Base-by-base conservation (phyloP, 345 rosid genomes). In the Pseudoturritis turrita region DNA sequence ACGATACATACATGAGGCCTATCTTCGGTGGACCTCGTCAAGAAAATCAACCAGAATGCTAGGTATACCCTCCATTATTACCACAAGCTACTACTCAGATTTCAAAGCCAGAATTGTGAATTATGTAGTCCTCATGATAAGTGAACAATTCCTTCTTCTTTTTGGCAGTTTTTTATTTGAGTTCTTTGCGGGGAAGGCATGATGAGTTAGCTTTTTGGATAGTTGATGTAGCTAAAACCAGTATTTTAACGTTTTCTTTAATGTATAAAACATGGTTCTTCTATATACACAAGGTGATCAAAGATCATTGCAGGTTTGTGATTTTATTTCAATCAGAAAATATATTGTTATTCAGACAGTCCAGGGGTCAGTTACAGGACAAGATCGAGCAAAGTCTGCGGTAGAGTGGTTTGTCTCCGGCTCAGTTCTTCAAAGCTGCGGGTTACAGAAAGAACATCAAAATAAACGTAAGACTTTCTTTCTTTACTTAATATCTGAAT, bases 1-100 rank as follows among this genome's bases (percentile, higher is more conserved):
- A 94, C 5, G 84, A 94, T 63, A 70, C 75, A 12, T 89, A 89
- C 78, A 90, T 94, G 98, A 87, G 96, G 67, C 98, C 98, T 11
- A 45, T 86, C 39, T 94, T 94, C 3, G 97, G 97, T 15, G 97
- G 95, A 58, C 86, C 97, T 54, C 59, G 10, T 46, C 70, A 5
- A 55, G 68, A 59, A 62, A 23, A 26, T 69, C 81, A 9, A 35
- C 67, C 80, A 11, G 81, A 79, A 55, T 85, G 92, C 80, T 84
- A 84, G 79, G 72, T 36, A 43, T 8, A 17, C 7, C 19, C 11
- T 62, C 15, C 14, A 19, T 47, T 23, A 21, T 6, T 65, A 26
- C 54, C 8, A 15, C 36, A 29, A 50, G 12, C 17, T 36, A 50
- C 26, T 52, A 36, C 22, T 57, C 44, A 22, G 5, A 22, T 50